Evolutionary conservation across 75 land plant species (phyloP), one percentile per base, ranked within the genome.

Genomic region (Gnetum montanum): DNA sequence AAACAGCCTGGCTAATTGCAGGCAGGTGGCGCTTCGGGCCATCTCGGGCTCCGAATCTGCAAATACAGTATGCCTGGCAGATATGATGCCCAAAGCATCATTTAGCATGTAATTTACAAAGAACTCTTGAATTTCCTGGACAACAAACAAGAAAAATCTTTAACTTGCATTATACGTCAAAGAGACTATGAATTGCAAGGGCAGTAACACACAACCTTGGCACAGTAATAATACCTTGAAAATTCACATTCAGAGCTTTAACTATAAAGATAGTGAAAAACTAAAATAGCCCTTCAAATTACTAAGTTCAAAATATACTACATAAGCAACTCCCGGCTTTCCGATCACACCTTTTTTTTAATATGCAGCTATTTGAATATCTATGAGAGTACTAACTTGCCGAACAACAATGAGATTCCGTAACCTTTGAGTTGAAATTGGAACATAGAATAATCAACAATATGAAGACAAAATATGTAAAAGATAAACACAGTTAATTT

Each of bases 71-170:
- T 94, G 98, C 20, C 96, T 83, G 60, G 80, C 90, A 15, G 91
- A 62, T 46, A 94, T 85, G 31, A 75, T 63, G 33, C 98, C 96
- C 60, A 94, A 57, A 45, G 76, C 86, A 63, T 94, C 91, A 46
- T 86, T 89, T 18, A 78, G 62, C 54, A 94, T 94, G 58, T 82
- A 85, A 34, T 90, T 70, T 5, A 66, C 64, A 38, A 94, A 94
- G 41, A 77, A 86, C 54, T 83, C 82, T 58, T 71, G 58, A n/a
- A 94, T 78, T 43, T 94, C 96, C 98, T 94, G 88, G 46, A 81
- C 22, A 53, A 53, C 34, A 18, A 30, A 26, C 4, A 15, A 16
- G 6, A 31, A 20, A 31, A 19, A n/a, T n/a, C n/a, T n/a, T n/a
- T n/a, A n/a, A n/a, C n/a, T n/a, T n/a, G n/a, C n/a, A n/a, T n/a